Evolutionary conservation across 148 eudicot genomes (phyloP).

Genomic region (Chenopodium suecicum): DNA sequence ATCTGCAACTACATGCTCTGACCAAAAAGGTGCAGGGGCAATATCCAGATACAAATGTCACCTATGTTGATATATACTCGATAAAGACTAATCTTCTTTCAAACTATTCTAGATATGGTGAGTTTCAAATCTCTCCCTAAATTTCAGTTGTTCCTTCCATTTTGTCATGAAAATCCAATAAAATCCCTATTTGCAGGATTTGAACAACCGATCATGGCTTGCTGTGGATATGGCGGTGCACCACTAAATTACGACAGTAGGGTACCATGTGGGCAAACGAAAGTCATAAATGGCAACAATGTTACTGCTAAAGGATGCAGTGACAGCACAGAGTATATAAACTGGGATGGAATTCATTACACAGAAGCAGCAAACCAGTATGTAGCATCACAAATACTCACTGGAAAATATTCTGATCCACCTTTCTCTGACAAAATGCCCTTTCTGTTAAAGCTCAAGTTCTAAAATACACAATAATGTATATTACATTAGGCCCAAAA

Average conservation of each 20-base stretch:
- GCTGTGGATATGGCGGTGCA: constrained; percentile 91
- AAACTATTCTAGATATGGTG: constrained; percentile 82
- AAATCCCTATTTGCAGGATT: constrained; percentile 51
- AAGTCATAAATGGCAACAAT: constrained; percentile 63
- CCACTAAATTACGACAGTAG: constrained; percentile 73
- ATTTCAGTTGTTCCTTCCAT: background rate
- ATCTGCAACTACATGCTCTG: constrained; percentile 82
- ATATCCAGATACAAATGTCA: constrained; percentile 65
- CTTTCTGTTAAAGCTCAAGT: constrained; percentile 53
- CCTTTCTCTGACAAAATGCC: constrained; percentile 58
- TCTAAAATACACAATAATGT: constrained; percentile 25
- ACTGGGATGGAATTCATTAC: constrained; percentile 77
- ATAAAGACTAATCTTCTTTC: constrained; percentile 76
- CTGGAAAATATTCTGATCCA: constrained; percentile 68
- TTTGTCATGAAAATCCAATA: constrained; percentile 1
- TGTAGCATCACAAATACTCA: constrained; percentile 58
- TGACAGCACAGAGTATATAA: constrained; percentile 55
- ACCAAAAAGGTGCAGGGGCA: constrained; percentile 64
- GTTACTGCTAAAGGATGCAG: constrained; percentile 63
- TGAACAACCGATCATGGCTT: constrained; percentile 75
- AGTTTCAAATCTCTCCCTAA: constrained; percentile 20
- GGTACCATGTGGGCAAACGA: constrained; percentile 66
- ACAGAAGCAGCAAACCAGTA: constrained; percentile 70
- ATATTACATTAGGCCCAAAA: background rate
- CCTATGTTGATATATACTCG: constrained; percentile 72